phyloP scores from a whole-genome alignment of 2,329 filamentous ascomycete species.

The Tricladium varicosporioides region DNA sequence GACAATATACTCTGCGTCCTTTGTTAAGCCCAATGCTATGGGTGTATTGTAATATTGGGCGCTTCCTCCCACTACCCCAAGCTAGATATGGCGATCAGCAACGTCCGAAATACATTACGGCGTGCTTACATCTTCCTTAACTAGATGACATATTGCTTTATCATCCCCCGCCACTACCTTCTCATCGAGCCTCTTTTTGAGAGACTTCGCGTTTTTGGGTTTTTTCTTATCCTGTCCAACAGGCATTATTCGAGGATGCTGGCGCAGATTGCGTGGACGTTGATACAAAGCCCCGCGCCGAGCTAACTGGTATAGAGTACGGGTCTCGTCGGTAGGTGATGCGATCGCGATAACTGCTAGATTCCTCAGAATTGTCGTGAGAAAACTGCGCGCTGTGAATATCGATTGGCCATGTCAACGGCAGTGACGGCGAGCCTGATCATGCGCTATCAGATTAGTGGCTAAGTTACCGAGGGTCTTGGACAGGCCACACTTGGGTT shows the following conservation, averaged over 20 bases:
- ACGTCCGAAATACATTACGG: background rate
- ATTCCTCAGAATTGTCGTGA: conserved; percentile 7
- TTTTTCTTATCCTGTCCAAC: conserved; percentile 1
- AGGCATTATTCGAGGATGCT: conserved; percentile 5
- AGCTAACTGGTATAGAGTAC: conserved; percentile 5
- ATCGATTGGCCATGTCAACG: conserved; percentile 5
- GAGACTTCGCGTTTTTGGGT: conserved; percentile 7
- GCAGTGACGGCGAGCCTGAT: conserved; percentile 2
- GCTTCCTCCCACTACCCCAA: background rate
- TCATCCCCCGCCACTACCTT: conserved; percentile 5
- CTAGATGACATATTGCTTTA: conserved; percentile 4
- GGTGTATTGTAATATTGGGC: background rate
- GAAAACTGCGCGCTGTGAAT: conserved; percentile 8
- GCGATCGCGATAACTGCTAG: conserved; percentile 6
- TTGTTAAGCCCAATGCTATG: conserved; percentile 4
- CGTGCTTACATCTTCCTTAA: conserved; percentile 12
- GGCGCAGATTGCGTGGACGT: conserved; percentile 2
- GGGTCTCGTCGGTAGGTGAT: conserved; percentile 1
- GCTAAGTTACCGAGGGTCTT: conserved; percentile 8
- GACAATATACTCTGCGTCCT: conserved; percentile 2
- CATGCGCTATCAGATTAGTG: conserved; percentile 8
- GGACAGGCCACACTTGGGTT: conserved; percentile 1
- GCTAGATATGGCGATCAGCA: conserved; percentile 8
- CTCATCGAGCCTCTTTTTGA: conserved; percentile 8
- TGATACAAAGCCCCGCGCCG: no score